Conservation (phyloP, 352 stramenopile genomes). For the Bremia lactucae region DNA sequence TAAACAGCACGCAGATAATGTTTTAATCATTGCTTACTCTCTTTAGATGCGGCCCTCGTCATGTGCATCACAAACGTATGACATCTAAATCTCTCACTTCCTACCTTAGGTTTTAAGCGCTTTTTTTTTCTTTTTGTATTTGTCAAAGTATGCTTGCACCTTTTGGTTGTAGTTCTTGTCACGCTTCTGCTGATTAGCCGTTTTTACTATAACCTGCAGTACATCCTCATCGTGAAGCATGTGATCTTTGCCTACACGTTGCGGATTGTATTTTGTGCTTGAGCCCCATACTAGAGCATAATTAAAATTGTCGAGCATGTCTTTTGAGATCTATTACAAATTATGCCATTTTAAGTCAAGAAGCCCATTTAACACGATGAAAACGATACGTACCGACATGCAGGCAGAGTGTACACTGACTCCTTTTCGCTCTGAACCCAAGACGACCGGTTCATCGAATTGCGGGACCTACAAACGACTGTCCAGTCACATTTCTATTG, state of each 20-base stretch:
- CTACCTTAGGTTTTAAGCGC: constrained; percentile 71
- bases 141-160: constrained; percentile 93
- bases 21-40: no score
- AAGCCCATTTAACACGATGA: neutral
- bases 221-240: constrained; percentile 97
- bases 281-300: constrained; percentile 97
- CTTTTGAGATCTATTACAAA: constrained; percentile 70
- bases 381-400: constrained; percentile 54
- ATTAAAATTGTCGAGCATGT: constrained; percentile 94
- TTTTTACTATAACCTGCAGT: constrained; percentile 96
- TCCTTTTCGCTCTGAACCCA: constrained; percentile 77
- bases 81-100: constrained; percentile 7
- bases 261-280: constrained; percentile 96
- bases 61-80: no score
- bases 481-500: neutral
- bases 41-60: no score
- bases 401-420: constrained; percentile 72
- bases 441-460: constrained; percentile 73
- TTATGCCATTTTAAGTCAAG: neutral
- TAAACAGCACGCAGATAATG: no score
- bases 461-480: constrained; percentile 33
- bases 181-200: constrained; percentile 95
- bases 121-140: constrained; percentile 94
- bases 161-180: constrained; percentile 96
- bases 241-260: constrained; percentile 93